Base-by-base conservation (phyloP, 805 yeast species). In the Candida ponderosae region DNA sequence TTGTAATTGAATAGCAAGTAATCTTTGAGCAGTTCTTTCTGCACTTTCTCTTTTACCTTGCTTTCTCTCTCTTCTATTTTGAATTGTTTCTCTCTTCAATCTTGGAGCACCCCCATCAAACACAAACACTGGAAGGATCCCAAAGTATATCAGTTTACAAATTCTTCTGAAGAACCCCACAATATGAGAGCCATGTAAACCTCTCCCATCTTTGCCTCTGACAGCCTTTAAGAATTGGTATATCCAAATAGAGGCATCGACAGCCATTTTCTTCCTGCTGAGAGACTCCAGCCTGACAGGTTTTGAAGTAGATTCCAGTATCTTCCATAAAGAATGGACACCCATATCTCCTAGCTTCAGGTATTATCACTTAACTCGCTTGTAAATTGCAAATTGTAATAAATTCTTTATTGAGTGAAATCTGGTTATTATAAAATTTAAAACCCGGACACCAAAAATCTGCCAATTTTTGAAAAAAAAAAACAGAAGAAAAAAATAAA, bases 191-290 rank as follows among this genome's bases (percentile, higher is more conserved):
- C 79, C 83, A 23, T 72, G 69, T 41, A 89, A 57, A 1, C 85
- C 74, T 41, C 81, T 75, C 7, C 97, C 98, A 23, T 82, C 81
- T 29, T 74, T 62, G 55, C 88, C 95, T 47, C 97, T 71, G 18
- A 93, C 94, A 1, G 97, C 97, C 56, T 90, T 93, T 45, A 93
- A 65, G 53, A 93, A 93, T 57, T 93, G 99, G 55, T 93, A 93
- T 38, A 93, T 83, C 99, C 99, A 93, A 45, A 93, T 93, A 3
- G 97, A 90, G 1, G 98, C 99, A 66, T 93, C 99, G 7, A 93
- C 90, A 0, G 98, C 98, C 49, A 93, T 65, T 37, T 72, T 67
- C 54, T 81, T 82, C 40, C 88, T 78, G 18, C 83, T 73, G 27
- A 93, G 68, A 0, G 94, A 79, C 56, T 90, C 97, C 21, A 93